Percentiles rank a stretch among this genome's conserved stretches.
These are phyloP conservation scores for Backusella sp. DNA, from an alignment of 192 early-diverging fungal species.

Conservation along the genomic window DNA sequence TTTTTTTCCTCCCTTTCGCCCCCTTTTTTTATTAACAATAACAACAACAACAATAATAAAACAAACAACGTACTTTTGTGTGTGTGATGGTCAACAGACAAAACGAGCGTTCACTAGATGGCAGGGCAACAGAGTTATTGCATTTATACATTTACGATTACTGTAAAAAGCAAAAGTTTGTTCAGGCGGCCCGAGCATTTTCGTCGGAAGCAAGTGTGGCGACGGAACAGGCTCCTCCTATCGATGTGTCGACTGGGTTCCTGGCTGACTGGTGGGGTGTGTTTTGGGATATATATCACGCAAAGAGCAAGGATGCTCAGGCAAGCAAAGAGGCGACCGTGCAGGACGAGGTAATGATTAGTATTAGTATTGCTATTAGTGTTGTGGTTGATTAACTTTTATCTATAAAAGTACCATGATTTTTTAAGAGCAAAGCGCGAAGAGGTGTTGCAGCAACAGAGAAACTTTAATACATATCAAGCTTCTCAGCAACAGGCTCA, in stretches of 20 bases:
- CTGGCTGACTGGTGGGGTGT: constrained; percentile 67
- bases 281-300: constrained; percentile 65
- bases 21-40: background rate
- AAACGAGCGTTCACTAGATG: constrained; percentile 16
- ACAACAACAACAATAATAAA: background rate
- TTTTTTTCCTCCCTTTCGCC: background rate
- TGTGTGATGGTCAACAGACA: constrained; percentile 15
- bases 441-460: constrained; percentile 27
- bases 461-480: constrained; percentile 18
- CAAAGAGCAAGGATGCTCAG: constrained; percentile 33
- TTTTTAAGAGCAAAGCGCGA: constrained; percentile 21
- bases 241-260: constrained; percentile 63
- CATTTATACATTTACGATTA: constrained; percentile 65
- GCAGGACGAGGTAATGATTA: constrained; percentile 47
- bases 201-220: constrained; percentile 48
- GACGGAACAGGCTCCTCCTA: constrained; percentile 40
- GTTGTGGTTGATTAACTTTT: background rate
- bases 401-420: constrained; percentile 21
- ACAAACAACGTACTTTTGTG: background rate
- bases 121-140: constrained; percentile 32
- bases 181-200: constrained; percentile 52
- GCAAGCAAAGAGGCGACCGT: constrained; percentile 45
- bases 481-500: constrained; percentile 4
- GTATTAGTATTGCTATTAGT: background rate
- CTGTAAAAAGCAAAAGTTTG: constrained; percentile 59